Evolutionary conservation across 2,329 filamentous ascomycete species (phyloP).

Genomic region (Alternaria sp.): DNA sequence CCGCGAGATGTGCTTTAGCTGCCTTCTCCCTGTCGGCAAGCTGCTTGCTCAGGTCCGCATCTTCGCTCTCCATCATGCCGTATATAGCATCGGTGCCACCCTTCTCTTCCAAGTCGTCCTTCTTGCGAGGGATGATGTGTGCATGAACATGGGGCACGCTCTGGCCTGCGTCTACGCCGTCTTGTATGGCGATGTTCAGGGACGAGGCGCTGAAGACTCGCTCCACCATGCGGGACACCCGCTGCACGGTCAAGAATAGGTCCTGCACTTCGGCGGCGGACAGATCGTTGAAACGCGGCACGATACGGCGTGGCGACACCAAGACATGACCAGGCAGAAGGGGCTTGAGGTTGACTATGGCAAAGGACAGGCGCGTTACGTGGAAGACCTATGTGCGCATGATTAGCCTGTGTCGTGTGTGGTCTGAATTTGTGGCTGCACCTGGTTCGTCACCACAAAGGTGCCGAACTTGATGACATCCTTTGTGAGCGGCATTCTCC

Average conservation of each 20-base stretch:
- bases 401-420: background rate
- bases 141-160: conserved; percentile 94
- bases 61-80: conserved; percentile 80
- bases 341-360: conserved; percentile 94
- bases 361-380: conserved; percentile 79
- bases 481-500: conserved; percentile 50
- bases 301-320: conserved; percentile 75
- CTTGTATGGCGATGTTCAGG: conserved; percentile 95
- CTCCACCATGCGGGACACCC: conserved; percentile 78
- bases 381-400: conserved; percentile 77
- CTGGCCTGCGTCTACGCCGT: conserved; percentile 89
- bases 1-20: conserved; percentile 32
- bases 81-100: conserved; percentile 80
- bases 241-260: conserved; percentile 86
- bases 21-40: conserved; percentile 68
- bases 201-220: conserved; percentile 71
- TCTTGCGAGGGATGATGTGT: conserved; percentile 82
- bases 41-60: conserved; percentile 80
- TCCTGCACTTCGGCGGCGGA: conserved; percentile 77
- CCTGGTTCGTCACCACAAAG: conserved; percentile 57
- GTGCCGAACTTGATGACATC: conserved; percentile 55
- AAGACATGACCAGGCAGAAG: conserved; percentile 93
- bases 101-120: conserved; percentile 65
- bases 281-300: conserved; percentile 80
- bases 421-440: conserved; percentile 27